Percentiles rank a stretch among this genome's conserved stretches.
phyloP scores from a whole-genome alignment of 1,284 basidiomycete genomes.

The Trametes sp. region DNA sequence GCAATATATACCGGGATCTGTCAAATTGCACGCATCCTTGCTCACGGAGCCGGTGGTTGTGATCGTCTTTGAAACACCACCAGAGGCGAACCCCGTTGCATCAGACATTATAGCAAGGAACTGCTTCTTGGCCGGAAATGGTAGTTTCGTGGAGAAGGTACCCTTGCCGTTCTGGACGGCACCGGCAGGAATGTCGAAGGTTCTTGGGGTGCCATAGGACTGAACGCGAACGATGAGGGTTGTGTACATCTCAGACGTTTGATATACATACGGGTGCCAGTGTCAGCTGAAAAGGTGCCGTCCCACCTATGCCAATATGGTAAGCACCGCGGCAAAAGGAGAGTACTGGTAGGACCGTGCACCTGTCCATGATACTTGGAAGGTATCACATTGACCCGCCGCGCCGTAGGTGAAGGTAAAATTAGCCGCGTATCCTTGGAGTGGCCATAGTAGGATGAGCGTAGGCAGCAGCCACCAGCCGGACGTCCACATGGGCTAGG shows the following conservation, averaged over 20 bases:
- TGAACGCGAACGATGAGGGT: conserved; percentile 34
- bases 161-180: conserved; percentile 64
- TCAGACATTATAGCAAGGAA: conserved; percentile 77
- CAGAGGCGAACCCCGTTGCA: conserved; percentile 68
- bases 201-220: conserved; percentile 61
- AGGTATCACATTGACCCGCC: conserved; percentile 66
- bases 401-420: conserved; percentile 61
- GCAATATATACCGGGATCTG: conserved; percentile 46
- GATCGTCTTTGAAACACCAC: conserved; percentile 63
- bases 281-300: conserved; percentile 63
- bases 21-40: conserved; percentile 61
- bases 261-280: conserved; percentile 61
- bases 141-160: conserved; percentile 56
- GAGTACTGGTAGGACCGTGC: background rate
- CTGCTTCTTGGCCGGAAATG: conserved; percentile 47
- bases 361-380: conserved; percentile 72
- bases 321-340: background rate
- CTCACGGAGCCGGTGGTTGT: conserved; percentile 54
- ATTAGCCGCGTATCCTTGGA: conserved; percentile 45
- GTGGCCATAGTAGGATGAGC: conserved; percentile 34
- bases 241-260: background rate
- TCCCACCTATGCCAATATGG: conserved; percentile 57
- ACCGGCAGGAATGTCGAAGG: conserved; percentile 62
- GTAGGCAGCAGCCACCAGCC: conserved; percentile 32
- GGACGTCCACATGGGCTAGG: conserved; percentile 21